Percentiles rank a stretch among this genome's conserved stretches.
These are phyloP conservation scores for Starmerella riodocensis DNA, from an alignment of 805 yeast genomes.

Conservation along the genomic window DNA sequence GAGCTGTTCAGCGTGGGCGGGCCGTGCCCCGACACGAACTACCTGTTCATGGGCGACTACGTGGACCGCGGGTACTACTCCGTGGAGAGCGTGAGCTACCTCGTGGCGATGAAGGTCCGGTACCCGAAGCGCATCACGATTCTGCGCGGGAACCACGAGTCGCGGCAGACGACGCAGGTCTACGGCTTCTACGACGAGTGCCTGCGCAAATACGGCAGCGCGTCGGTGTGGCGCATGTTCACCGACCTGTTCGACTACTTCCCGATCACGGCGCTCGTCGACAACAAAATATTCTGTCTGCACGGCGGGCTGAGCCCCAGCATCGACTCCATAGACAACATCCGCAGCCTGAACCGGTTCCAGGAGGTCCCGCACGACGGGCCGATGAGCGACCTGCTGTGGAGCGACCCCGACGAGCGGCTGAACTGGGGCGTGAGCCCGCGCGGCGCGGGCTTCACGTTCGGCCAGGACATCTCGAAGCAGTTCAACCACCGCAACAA, in stretches of 20 bases:
- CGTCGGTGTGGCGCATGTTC: constrained; percentile 86
- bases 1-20: constrained; percentile 93
- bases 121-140: constrained; percentile 88
- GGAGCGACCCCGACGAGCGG: constrained; percentile 96
- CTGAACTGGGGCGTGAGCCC: constrained; percentile 98
- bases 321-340: constrained; percentile 92
- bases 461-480: constrained; percentile 92
- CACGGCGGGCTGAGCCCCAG: constrained; percentile 97
- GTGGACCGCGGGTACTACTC: constrained; percentile 84
- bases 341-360: constrained; percentile 79
- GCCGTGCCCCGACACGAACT: constrained; percentile 86
- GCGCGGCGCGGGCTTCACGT: constrained; percentile 98
- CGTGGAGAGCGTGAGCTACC: constrained; percentile 81
- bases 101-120: constrained; percentile 89
- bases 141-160: constrained; percentile 89
- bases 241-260: constrained; percentile 89
- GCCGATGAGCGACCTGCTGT: constrained; percentile 90
- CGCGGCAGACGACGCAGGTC: constrained; percentile 92
- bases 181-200: constrained; percentile 96
- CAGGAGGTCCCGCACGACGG: constrained; percentile 98
- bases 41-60: constrained; percentile 78
- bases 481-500: constrained; percentile 92
- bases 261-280: constrained; percentile 92
- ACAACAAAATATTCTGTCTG: constrained; percentile 80
- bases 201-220: constrained; percentile 83